Conservation (phyloP, 2,329 filamentous ascomycete species). For the Ophidiomyces ophidiicola region DNA sequence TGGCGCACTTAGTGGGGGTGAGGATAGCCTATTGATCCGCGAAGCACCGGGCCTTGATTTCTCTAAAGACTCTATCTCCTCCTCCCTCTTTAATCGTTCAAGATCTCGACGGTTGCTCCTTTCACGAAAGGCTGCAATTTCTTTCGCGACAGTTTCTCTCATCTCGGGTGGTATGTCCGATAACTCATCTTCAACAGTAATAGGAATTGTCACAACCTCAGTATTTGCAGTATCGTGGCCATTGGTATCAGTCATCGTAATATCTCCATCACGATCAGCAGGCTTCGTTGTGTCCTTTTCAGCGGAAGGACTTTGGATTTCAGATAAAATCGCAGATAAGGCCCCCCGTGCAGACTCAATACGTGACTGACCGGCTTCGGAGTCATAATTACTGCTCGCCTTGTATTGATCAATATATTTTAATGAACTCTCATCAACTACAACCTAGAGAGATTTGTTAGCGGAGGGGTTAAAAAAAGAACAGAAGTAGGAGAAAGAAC, state of each 20-base stretch:
- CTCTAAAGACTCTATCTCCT: conserved; percentile 83
- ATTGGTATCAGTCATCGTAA: conserved; percentile 53
- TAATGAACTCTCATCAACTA: conserved; percentile 69
- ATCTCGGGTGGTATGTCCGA: conserved; percentile 92
- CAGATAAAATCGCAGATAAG: conserved; percentile 55
- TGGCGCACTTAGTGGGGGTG: conserved; percentile 53
- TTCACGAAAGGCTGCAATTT: conserved; percentile 90
- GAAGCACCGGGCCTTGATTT: conserved; percentile 52
- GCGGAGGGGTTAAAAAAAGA: conserved; percentile 10
- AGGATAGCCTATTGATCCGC: conserved; percentile 56
- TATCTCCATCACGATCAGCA: conserved; percentile 54
- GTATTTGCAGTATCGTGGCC: conserved; percentile 46
- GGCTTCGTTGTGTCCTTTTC: conserved; percentile 34
- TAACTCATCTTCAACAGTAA: conserved; percentile 81
- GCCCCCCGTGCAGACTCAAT: conserved; percentile 57
- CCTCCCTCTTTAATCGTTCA: conserved; percentile 75
- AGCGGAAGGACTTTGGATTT: conserved; percentile 57
- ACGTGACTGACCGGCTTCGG: conserved; percentile 51
- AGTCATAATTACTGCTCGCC: conserved; percentile 51
- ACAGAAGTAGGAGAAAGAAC: not conserved
- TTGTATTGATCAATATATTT: conserved; percentile 79
- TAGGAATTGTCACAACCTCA: conserved; percentile 80
- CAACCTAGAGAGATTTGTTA: conserved; percentile 34
- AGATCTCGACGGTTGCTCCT: conserved; percentile 77
- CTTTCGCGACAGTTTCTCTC: conserved; percentile 84